A percentile compares a stretch with the other conserved stretches of the same genome.
Conservation (phyloP, 495 filamentous ascomycete genomes). For the Aspergillus nanangensis region DNA sequence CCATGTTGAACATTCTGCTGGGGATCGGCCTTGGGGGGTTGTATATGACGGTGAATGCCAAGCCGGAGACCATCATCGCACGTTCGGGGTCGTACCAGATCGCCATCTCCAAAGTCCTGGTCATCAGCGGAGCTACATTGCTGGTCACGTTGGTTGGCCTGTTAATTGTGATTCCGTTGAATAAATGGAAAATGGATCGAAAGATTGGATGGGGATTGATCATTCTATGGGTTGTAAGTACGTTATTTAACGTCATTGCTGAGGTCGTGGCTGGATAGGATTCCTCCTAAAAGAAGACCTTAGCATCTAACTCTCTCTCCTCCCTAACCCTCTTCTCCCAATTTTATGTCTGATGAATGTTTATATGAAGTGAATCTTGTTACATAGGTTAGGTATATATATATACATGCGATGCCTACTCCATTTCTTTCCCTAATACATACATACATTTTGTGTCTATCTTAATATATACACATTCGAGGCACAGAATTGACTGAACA, state of each 20-base stretch:
- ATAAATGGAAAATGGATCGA: conserved; percentile 85
- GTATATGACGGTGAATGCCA: conserved; percentile 65
- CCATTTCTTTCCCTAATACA: not conserved
- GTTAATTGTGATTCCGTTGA: conserved; percentile 76
- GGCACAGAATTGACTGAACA: no score
- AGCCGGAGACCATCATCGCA: conserved; percentile 12
- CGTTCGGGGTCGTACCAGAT: conserved; percentile 63
- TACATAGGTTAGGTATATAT: not conserved
- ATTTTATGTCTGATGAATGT: no score
- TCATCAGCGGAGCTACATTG: conserved; percentile 77
- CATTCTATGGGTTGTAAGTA: conserved; percentile 81
- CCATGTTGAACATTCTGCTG: conserved; percentile 95
- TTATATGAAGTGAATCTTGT: no score
- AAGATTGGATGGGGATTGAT: conserved; percentile 80
- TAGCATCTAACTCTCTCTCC: no score
- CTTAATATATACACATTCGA: not conserved
- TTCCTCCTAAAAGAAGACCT: no score
- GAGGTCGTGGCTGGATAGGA: conserved; percentile 49
- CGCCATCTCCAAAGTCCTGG: conserved; percentile 73
- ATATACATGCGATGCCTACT: not conserved
- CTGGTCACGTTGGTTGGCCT: conserved; percentile 75
- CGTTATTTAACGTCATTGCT: conserved; percentile 74
- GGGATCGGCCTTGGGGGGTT: conserved; percentile 86
- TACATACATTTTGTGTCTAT: not conserved
- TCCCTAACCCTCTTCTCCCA: no score